Percentiles rank a stretch among this genome's conserved stretches.
These are phyloP conservation scores for Eustoma russellianum DNA, from an alignment of 257 asterid genomes.

Conservation along the genomic window DNA sequence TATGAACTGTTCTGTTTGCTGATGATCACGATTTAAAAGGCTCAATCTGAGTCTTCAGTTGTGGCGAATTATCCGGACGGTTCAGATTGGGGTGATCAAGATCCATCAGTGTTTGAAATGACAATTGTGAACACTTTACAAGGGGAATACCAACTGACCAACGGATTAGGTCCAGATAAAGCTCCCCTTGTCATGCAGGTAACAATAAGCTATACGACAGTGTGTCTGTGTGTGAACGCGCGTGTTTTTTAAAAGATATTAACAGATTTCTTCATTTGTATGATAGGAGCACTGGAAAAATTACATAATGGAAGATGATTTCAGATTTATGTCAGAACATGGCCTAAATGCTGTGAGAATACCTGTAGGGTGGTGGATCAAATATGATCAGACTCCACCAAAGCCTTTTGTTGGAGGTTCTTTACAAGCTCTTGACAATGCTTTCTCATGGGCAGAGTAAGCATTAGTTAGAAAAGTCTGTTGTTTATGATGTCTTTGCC, in stretches of 20 bases:
- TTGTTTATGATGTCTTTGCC: no score
- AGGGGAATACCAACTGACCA: slow-evolving; percentile 72
- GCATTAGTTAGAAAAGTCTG: slow-evolving; percentile 12
- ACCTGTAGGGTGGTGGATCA: slow-evolving; percentile 84
- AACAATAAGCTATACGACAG: no score
- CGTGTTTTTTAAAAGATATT: neutral
- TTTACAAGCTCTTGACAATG: slow-evolving; percentile 48
- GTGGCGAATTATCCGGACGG: slow-evolving; percentile 2
- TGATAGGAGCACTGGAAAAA: slow-evolving; percentile 65
- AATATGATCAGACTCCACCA: slow-evolving; percentile 47
- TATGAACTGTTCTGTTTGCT: neutral
- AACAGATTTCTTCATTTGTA: neutral
- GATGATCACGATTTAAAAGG: slow-evolving; percentile 1
- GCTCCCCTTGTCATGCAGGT: slow-evolving; percentile 55
- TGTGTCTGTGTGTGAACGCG: neutral
- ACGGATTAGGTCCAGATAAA: slow-evolving; percentile 52
- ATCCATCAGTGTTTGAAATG: slow-evolving; percentile 55
- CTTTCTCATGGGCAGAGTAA: slow-evolving; percentile 66
- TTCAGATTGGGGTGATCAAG: slow-evolving; percentile 38
- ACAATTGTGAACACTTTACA: slow-evolving; percentile 22
- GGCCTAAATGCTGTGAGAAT: slow-evolving; percentile 59
- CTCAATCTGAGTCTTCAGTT: slow-evolving; percentile 1
- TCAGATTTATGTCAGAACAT: slow-evolving; percentile 34
- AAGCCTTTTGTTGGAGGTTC: slow-evolving; percentile 64
- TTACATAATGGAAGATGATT: slow-evolving; percentile 53